These are phyloP conservation scores for Kluyveromyces wickerhamii DNA, from an alignment of 805 yeast species.

Conservation along the genomic window DNA sequence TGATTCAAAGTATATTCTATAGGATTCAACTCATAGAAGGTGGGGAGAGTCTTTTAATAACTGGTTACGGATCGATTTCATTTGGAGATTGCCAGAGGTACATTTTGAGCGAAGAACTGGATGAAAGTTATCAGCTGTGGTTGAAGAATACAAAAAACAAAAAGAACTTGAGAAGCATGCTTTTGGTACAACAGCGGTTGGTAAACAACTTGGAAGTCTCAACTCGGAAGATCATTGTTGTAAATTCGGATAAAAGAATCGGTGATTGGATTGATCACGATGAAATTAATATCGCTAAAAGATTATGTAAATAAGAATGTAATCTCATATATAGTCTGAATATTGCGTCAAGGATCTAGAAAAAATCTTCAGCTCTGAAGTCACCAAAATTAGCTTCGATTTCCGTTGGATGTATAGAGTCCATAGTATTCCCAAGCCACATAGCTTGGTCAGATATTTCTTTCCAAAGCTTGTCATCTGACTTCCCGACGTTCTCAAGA, in stretches of 20 bases:
- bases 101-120: conserved; percentile 9
- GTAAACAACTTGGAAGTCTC: conserved; percentile 29
- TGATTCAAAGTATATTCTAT: conserved; percentile 37
- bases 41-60: conserved; percentile 50
- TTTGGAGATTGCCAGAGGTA: conserved; percentile 29
- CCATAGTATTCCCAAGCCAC: conserved; percentile 49
- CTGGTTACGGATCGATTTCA: conserved; percentile 46
- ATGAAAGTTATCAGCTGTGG: conserved; percentile 7
- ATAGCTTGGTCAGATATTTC: conserved; percentile 71
- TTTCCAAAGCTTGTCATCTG: conserved; percentile 58
- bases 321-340: background rate
- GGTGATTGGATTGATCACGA: conserved; percentile 56
- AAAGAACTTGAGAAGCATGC: conserved; percentile 16
- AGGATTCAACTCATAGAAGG: conserved; percentile 44
- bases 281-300: conserved; percentile 37
- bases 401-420: conserved; percentile 22
- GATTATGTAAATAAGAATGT: conserved; percentile 22
- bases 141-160: conserved; percentile 12
- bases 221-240: conserved; percentile 22
- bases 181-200: conserved; percentile 41
- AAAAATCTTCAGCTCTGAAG: conserved; percentile 4
- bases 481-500: conserved; percentile 28
- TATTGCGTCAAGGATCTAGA: background rate
- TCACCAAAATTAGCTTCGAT: conserved; percentile 21
- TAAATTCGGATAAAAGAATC: conserved; percentile 45